These are phyloP conservation scores for Aspergillus sp. DNA, from an alignment of 2,329 filamentous ascomycete species.

Conservation along the genomic window DNA sequence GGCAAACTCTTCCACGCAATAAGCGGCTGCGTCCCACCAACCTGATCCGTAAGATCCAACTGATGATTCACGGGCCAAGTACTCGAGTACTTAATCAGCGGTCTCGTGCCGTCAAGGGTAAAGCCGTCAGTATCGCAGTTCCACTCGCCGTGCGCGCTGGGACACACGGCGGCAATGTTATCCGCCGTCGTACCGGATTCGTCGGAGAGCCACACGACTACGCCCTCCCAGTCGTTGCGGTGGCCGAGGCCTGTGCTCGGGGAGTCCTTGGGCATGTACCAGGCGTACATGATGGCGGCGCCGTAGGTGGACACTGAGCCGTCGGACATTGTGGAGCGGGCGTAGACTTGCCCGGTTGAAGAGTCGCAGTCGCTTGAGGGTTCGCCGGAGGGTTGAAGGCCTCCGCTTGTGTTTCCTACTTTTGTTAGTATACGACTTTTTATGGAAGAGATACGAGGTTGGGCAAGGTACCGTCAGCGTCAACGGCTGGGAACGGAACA, in stretches of 20 bases:
- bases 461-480: conserved; percentile 35
- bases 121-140: conserved; percentile 43
- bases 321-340: conserved; percentile 30
- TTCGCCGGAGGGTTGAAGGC: conserved; percentile 43
- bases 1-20: conserved; percentile 54
- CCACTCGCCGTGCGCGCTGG: conserved; percentile 53
- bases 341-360: conserved; percentile 54
- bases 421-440: not conserved
- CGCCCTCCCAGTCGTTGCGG: conserved; percentile 58
- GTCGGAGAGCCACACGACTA: conserved; percentile 52
- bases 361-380: conserved; percentile 42
- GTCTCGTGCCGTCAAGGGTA: conserved; percentile 39
- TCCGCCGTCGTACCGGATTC: conserved; percentile 35
- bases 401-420: conserved; percentile 36
- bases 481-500: conserved; percentile 63
- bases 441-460: too few species aligned
- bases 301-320: conserved; percentile 9
- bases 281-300: conserved; percentile 55
- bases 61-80: conserved; percentile 52
- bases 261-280: conserved; percentile 53
- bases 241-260: conserved; percentile 49
- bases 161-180: conserved; percentile 51
- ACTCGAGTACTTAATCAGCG: conserved; percentile 52
- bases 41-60: conserved; percentile 40
- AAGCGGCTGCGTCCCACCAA: conserved; percentile 48